phyloP scores from a whole-genome alignment of 2,329 filamentous ascomycete genomes.

The Bipolaris zeicola region DNA sequence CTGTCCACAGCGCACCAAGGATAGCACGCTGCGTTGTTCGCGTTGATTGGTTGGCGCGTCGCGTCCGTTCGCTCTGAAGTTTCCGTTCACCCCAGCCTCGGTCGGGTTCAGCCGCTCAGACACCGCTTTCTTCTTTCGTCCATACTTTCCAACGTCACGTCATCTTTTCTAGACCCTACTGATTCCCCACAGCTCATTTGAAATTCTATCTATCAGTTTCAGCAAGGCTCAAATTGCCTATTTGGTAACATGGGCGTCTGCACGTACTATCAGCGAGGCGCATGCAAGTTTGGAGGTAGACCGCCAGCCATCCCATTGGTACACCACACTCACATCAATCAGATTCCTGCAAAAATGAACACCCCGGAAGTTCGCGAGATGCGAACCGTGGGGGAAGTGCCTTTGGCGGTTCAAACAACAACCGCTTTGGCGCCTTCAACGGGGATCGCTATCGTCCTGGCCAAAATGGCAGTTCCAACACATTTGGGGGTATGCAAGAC shows the following conservation, averaged over 20 bases:
- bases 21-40: slow-evolving; percentile 9
- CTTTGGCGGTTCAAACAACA: slow-evolving; percentile 39
- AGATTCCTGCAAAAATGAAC: slow-evolving; percentile 66
- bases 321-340: slow-evolving; percentile 13
- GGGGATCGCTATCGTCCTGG: slow-evolving; percentile 43
- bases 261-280: slow-evolving; percentile 67
- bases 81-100: slow-evolving; percentile 17
- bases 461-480: slow-evolving; percentile 31
- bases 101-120: slow-evolving; percentile 10
- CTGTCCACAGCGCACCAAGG: slow-evolving; percentile 7
- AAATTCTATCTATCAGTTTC: neutral
- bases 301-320: neutral
- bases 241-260: slow-evolving; percentile 57
- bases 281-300: slow-evolving; percentile 69
- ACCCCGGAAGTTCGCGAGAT: slow-evolving; percentile 55
- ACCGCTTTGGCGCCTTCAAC: slow-evolving; percentile 61
- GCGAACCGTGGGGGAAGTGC: slow-evolving; percentile 32
- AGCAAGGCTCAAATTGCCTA: neutral
- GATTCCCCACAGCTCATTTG: slow-evolving; percentile 21
- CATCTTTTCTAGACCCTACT: slow-evolving; percentile 14
- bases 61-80: slow-evolving; percentile 24
- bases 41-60: slow-evolving; percentile 28
- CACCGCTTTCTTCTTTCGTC: slow-evolving; percentile 12
- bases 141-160: slow-evolving; percentile 7
- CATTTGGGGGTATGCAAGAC: slow-evolving; percentile 49